Base-by-base conservation (phyloP, 495 filamentous ascomycete species). In the Penicillium angulare region DNA sequence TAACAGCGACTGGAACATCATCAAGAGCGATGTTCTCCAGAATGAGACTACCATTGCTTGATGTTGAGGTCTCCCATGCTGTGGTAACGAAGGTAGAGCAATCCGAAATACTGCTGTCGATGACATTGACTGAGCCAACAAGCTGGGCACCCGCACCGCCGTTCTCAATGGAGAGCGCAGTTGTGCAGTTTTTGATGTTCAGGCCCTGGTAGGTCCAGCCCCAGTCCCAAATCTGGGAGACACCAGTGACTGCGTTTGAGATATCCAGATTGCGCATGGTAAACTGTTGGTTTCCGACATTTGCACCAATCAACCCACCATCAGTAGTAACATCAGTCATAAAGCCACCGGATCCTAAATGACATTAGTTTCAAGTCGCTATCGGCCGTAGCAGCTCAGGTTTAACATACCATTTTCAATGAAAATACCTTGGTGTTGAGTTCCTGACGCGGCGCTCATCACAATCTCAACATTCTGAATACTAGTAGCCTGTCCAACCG, bases 271-370 rank as follows among this genome's bases (percentile, higher is more conserved):
- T 89, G 23, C 86, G 78, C 75, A 86, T 87, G 0, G 88, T 91
- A 49, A 85, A 93, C 63, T 92, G 89, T 67, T 92, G 88, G 57
- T 88, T 90, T 13, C 88, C 88, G 49, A 90, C 59, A 32, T 76
- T 76, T 17, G 79, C 75, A 27, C 82, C 89, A 29, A 79, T 75
- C 0, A 74, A 67, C n/a, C 89, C 89, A 45, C 89, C 89, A 47
- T 83, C 82, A 67, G 90, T 90, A 8, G 79, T 60, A 7, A 85
- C 60, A 52, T 83, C 79, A 33, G 61, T 67, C 63, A 90, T 69
- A 52, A 89, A 88, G 7, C 87, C 87, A 9, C 83, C 88, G 45
- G 86, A 89, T 8, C 88, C 85, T 66, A 35, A n/a, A n/a, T 17
- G 8, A 10, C 26, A 33, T 47, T 45, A 52, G 35, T 40, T n/a